Evolutionary conservation across 129 eudicot genomes (phyloP).

Genomic region (Ambrosia artemisiifolia): DNA sequence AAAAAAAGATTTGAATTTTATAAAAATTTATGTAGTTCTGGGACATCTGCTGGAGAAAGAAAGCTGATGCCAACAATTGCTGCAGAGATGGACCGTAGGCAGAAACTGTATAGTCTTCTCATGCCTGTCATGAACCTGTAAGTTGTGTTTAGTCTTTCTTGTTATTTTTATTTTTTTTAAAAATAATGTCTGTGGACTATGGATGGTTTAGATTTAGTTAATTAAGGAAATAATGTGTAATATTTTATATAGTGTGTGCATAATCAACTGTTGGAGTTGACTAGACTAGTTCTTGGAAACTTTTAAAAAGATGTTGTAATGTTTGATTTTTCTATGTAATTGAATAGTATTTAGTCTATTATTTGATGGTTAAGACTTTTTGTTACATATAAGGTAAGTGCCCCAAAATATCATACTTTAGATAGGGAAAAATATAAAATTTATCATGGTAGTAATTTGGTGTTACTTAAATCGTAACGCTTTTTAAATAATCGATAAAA

Average conservation of each 20-base stretch:
- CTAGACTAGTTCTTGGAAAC: neutral
- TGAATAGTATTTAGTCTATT: neutral
- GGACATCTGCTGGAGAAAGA: conserved; percentile 93
- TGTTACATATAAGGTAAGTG: neutral
- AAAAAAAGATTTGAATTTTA: neutral
- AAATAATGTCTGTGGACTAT: neutral
- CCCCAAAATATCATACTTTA: neutral
- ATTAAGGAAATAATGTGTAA: neutral
- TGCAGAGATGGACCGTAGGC: conserved; percentile 75
- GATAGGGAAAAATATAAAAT: neutral
- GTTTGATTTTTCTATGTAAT: neutral
- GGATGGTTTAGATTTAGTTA: neutral
- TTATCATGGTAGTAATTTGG: neutral
- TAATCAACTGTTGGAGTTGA: neutral
- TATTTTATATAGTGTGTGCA: neutral
- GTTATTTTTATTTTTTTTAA: neutral
- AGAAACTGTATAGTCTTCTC: conserved; percentile 69
- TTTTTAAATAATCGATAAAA: neutral
- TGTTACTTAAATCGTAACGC: neutral
- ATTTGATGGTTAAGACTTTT: neutral
- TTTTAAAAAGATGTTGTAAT: neutral
- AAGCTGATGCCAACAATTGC: conserved; percentile 88
- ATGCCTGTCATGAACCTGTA: conserved; percentile 86
- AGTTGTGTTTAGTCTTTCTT: conserved; percentile 28
- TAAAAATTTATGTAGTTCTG: conserved; percentile 49